phyloP scores from a whole-genome alignment of 2,329 filamentous ascomycete species.

The Dothiorella sarmentorum region DNA sequence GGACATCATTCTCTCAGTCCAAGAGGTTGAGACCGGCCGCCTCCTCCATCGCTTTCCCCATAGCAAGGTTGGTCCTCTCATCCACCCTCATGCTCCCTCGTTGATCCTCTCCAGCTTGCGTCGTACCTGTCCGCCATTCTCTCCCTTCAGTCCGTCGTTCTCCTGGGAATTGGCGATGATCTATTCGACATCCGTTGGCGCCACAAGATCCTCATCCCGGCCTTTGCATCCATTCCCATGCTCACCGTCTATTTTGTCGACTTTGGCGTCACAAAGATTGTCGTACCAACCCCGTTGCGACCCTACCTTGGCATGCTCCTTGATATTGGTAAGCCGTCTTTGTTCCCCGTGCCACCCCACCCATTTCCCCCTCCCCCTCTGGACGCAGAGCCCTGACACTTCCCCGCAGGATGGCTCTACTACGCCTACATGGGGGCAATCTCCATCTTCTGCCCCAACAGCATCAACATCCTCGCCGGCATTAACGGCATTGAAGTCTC shows the following conservation, averaged over 20 bases:
- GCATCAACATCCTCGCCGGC: slow-evolving; percentile 99
- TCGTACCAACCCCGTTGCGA: slow-evolving; percentile 81
- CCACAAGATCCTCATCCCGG: slow-evolving; percentile 97
- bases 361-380: background rate
- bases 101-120: slow-evolving; percentile 61
- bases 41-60: slow-evolving; percentile 91
- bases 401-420: slow-evolving; percentile 56
- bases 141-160: slow-evolving; percentile 83
- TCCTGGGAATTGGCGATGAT: slow-evolving; percentile 92
- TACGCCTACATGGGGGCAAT: slow-evolving; percentile 96
- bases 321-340: slow-evolving; percentile 58
- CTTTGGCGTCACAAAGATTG: slow-evolving; percentile 93
- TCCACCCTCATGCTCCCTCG: background rate
- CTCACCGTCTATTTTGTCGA: slow-evolving; percentile 98
- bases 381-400: background rate
- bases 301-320: slow-evolving; percentile 81
- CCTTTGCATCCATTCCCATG: slow-evolving; percentile 87
- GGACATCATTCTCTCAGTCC: slow-evolving; percentile 73
- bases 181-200: slow-evolving; percentile 98
- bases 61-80: slow-evolving; percentile 61
- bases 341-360: background rate
- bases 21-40: slow-evolving; percentile 75
- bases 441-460: slow-evolving; percentile 96
- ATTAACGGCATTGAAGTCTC: slow-evolving; percentile 97
- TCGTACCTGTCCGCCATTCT: slow-evolving; percentile 93